Conservation (phyloP, 2,329 filamentous ascomycete species). For the Rutstroemia sp. region DNA sequence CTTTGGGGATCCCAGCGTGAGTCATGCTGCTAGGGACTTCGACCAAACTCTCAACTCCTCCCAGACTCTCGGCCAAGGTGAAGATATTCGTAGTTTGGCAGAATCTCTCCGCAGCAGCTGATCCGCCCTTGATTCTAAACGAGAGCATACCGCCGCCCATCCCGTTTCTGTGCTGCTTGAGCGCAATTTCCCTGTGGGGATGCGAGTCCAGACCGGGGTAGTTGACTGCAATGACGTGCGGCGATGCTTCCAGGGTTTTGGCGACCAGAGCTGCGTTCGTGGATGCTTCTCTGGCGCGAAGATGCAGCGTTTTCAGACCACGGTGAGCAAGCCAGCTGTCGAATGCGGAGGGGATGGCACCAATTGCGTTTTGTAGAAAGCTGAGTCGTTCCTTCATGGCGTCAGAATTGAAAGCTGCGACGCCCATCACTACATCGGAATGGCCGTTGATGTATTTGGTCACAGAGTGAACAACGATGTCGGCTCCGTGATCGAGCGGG, state of each 20-base stretch:
- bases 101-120: slow-evolving; percentile 81
- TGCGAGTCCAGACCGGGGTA: slow-evolving; percentile 89
- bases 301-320: slow-evolving; percentile 91
- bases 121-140: slow-evolving; percentile 86
- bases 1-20: slow-evolving; percentile 86
- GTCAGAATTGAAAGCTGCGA: slow-evolving; percentile 88
- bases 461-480: slow-evolving; percentile 92
- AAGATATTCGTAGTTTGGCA: slow-evolving; percentile 86
- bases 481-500: slow-evolving; percentile 87
- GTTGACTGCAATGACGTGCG: slow-evolving; percentile 83
- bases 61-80: slow-evolving; percentile 85
- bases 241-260: slow-evolving; percentile 66
- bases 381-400: slow-evolving; percentile 67
- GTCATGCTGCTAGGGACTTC: slow-evolving; percentile 97
- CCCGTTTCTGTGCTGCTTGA: slow-evolving; percentile 86
- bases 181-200: slow-evolving; percentile 74
- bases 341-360: slow-evolving; percentile 88
- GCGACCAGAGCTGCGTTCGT: slow-evolving; percentile 76
- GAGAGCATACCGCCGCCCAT: slow-evolving; percentile 97
- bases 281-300: slow-evolving; percentile 79
- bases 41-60: slow-evolving; percentile 84
- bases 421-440: slow-evolving; percentile 94
- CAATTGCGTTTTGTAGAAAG: slow-evolving; percentile 96
- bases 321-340: slow-evolving; percentile 98
- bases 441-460: slow-evolving; percentile 99